phyloP scores from a whole-genome alignment of 1,139 yeast species.

The Saccharomycopsis phalli region DNA sequence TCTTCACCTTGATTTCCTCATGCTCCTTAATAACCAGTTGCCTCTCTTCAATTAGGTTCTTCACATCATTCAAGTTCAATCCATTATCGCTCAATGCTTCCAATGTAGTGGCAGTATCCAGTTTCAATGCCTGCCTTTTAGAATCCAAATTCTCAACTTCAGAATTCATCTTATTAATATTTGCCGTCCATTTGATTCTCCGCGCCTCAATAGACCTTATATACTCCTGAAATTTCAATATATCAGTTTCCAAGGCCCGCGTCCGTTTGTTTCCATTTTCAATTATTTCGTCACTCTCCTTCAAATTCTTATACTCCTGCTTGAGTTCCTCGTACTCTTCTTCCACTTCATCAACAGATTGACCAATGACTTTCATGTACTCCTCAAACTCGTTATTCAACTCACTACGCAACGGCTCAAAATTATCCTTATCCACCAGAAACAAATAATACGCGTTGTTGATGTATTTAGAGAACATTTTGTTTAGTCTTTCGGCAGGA shows the following conservation, averaged over 20 bases:
- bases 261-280: constrained; percentile 46
- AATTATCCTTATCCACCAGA: constrained; percentile 53
- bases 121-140: constrained; percentile 36
- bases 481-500: constrained; percentile 38
- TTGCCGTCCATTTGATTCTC: constrained; percentile 55
- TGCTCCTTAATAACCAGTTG: constrained; percentile 49
- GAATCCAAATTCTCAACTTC: constrained; percentile 44
- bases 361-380: constrained; percentile 13
- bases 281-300: constrained; percentile 33
- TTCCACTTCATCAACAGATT: constrained; percentile 26
- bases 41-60: constrained; percentile 51
- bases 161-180: constrained; percentile 43
- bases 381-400: constrained; percentile 29
- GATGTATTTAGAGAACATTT: constrained; percentile 57
- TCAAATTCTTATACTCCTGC: constrained; percentile 26
- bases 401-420: constrained; percentile 47
- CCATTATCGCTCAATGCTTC: constrained; percentile 45
- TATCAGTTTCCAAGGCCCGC: constrained; percentile 62
- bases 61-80: constrained; percentile 52
- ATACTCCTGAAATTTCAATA: constrained; percentile 60
- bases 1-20: constrained; percentile 40
- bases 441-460: constrained; percentile 60
- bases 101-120: constrained; percentile 40
- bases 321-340: constrained; percentile 31
- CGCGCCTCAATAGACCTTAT: constrained; percentile 58